A percentile compares a stretch with the other conserved stretches of the same genome.
phyloP scores from a whole-genome alignment of 2,329 filamentous ascomycete genomes.

The Onygenales sp. region DNA sequence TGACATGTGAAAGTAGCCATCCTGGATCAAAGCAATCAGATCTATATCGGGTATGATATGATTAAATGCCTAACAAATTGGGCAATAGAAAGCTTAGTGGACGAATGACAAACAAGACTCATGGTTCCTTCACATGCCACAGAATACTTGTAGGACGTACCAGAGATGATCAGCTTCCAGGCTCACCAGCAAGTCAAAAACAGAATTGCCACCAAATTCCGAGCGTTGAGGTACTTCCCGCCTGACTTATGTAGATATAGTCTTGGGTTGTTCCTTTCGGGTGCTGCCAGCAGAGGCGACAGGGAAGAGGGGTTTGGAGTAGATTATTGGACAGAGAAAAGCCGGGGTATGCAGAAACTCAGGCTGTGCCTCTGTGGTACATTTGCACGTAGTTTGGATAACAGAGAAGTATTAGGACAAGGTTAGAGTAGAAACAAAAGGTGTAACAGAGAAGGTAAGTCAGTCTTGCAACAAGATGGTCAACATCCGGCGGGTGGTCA shows the following conservation, averaged over 20 bases:
- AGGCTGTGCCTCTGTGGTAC: background rate
- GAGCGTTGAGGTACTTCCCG: background rate
- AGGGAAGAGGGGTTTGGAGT: background rate
- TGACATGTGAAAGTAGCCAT: slow-evolving; percentile 13
- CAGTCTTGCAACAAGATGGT: background rate
- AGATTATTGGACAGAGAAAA: background rate
- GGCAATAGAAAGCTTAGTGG: background rate
- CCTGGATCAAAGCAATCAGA: background rate
- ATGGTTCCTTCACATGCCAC: background rate
- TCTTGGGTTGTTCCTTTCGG: background rate
- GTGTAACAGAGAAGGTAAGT: background rate
- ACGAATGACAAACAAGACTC: background rate
- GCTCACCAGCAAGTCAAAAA: too few species aligned
- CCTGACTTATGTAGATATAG: background rate
- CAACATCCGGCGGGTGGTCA: background rate
- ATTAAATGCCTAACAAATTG: background rate
- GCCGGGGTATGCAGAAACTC: background rate
- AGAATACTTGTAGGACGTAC: slow-evolving; percentile 1
- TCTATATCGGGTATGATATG: background rate
- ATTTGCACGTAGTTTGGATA: background rate
- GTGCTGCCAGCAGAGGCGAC: background rate
- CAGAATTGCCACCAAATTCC: too few species aligned
- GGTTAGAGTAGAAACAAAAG: background rate
- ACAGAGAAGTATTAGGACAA: background rate
- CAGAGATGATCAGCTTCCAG: background rate